Base-by-base conservation (phyloP, 768 basidiomycete genomes). In the Lyophyllum shimeji region DNA sequence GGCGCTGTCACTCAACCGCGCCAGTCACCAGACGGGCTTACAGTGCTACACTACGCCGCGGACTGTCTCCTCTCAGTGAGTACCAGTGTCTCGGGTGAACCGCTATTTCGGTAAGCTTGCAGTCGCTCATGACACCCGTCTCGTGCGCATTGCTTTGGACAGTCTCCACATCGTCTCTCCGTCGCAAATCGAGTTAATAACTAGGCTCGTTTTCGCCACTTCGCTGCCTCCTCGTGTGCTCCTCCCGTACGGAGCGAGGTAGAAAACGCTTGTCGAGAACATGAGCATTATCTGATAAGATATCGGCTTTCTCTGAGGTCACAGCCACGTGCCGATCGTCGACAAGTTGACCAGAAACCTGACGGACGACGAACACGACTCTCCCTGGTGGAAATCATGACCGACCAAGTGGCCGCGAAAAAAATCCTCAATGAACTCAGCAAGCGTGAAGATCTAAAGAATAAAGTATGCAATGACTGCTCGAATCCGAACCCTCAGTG, bases 401-500 rank as follows among this genome's bases (percentile, higher is more conserved):
- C 74, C 37, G 85, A 90, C 68, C 90, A 92, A 69, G 71, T 71
- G 8, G 77, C 81, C 40, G 85, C 86, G 24, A 89, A 84, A 68
- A 86, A 85, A 60, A 78, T 81, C 29, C 84, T 96, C 13, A 82
- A 83, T 61, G 87, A 88, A 29, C 86, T 96, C 65, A 80, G 84
- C 67, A 86, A 82, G 59, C 82, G 83, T 46, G 85, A 87, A 43
- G 87, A 84, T 55, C 76, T 90, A 58, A 76, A 77, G 29, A 95
- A 97, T 76, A 88, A 85, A 72, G 61, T 75, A 42, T 97, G 94
- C 68, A 79, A 82, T 13, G 94, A 96, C 68, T 97, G 94, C 65
- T 71, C 74, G 9, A 93, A 89, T 58, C 94, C 90, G n/a, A 91
- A 93, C 66, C 95, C 95, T 0, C 95, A 96, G 68, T 98, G 95